Base-by-base conservation (phyloP, 2,329 filamentous ascomycete species). In the Talaromyces pinophilus region DNA sequence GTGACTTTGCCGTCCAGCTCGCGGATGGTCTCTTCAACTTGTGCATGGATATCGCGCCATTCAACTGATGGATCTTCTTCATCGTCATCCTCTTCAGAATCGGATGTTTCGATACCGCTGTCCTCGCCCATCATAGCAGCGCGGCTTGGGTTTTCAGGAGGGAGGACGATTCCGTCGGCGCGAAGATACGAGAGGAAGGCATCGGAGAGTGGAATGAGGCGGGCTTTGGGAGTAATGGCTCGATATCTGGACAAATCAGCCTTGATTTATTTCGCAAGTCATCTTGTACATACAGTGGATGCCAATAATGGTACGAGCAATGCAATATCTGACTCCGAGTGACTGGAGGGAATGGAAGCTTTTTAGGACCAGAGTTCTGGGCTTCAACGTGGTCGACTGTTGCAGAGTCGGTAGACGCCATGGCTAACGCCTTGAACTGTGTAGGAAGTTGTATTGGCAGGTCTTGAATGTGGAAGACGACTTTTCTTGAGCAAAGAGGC, bases 241-340 rank as follows among this genome's bases (percentile, higher is more conserved):
- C 92, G 90, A 76, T 96, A 97, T 78, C 88, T 92, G 62, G 13
- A 59, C 22, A 15, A 19, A 22, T 74, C 42, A 72, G 70, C 52
- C 57, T 22, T 25, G 40, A 50, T 48, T 5, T 44, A 30, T 17
- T 15, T 44, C 13, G n/a, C 15, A 63, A 30, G 64, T 40, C 38
- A 17, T 17, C 19, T 55, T 19, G 44, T 17, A 30, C 81, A 62
- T 81, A 92, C 85, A 86, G 89, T 59, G 91, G 88, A 74, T 97
- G 92, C 95, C 95, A 99, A 67, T 85, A 87, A 76, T 97, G 91
- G 78, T 96, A 97, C 50, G 95, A 96, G 80, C 94, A 99, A 79
- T 97, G 91, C 64, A 97, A 82, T 68, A 99, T 96, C 74, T 99
- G 94, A 57, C 90, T 87, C 75, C 89, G 91, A 38, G 89, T 92